These are phyloP conservation scores for Trichophyton benhamiae DNA, from an alignment of 2,329 filamentous ascomycete genomes.

Conservation along the genomic window DNA sequence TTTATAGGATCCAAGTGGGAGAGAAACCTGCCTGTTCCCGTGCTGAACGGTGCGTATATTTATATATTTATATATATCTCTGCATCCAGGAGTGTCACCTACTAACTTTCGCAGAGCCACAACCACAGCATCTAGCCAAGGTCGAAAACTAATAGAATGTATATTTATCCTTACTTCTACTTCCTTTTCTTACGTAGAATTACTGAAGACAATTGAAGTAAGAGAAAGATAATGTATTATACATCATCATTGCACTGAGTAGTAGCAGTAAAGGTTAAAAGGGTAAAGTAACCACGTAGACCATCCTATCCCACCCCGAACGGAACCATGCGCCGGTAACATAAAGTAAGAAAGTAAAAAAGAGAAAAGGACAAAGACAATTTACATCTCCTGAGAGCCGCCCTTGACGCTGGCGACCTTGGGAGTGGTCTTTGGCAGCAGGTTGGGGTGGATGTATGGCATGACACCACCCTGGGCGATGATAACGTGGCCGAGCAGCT, in stretches of 20 bases:
- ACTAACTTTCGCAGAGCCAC: slow-evolving; percentile 17
- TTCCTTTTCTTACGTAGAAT: not conserved
- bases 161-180: not conserved
- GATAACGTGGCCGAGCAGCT: slow-evolving; percentile 89
- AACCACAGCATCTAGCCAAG: slow-evolving; percentile 14
- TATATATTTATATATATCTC: not conserved
- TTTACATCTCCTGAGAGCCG: slow-evolving; percentile 64
- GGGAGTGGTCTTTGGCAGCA: slow-evolving; percentile 97
- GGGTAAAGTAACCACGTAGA: not conserved
- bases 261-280: not conserved
- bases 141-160: not conserved
- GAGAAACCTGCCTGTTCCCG: slow-evolving; percentile 72
- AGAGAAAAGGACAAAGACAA: slow-evolving; percentile 22
- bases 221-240: not conserved
- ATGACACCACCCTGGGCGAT: slow-evolving; percentile 95
- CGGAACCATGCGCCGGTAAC: slow-evolving; percentile 52
- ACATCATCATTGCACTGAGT: not conserved
- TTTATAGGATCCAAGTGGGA: slow-evolving; percentile 81
- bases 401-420: slow-evolving; percentile 68
- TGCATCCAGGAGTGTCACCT: not conserved
- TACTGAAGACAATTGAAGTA: not conserved
- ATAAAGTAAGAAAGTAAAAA: slow-evolving; percentile 27
- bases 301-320: slow-evolving; percentile 43
- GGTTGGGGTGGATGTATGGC: slow-evolving; percentile 95
- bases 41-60: slow-evolving; percentile 58